These are phyloP conservation scores for Trichomonas gallinae DNA, from an alignment of 208 protist genomes.

Conservation along the genomic window DNA sequence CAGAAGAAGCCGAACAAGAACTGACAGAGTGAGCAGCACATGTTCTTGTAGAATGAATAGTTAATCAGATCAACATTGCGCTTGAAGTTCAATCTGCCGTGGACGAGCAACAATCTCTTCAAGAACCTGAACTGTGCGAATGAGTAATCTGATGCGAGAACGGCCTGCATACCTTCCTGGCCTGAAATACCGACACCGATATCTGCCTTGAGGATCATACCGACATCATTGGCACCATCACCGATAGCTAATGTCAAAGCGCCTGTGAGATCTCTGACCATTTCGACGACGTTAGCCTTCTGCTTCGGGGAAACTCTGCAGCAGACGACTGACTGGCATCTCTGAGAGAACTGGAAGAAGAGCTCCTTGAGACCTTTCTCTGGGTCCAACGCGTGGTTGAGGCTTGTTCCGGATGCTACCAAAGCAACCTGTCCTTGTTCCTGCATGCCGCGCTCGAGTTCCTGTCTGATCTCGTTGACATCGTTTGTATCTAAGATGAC, in stretches of 20 bases:
- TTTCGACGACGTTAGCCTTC: slow-evolving; percentile 29
- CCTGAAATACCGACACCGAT: slow-evolving; percentile 35
- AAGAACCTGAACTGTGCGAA: slow-evolving; percentile 76
- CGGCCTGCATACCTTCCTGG: slow-evolving; percentile 43
- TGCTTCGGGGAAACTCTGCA: slow-evolving; percentile 32
- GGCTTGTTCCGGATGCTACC: not conserved
- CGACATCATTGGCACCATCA: slow-evolving; percentile 48
- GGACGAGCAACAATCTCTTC: slow-evolving; percentile 68
- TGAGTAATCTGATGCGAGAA: slow-evolving; percentile 62
- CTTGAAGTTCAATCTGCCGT: slow-evolving; percentile 70
- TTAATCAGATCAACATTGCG: slow-evolving; percentile 72
- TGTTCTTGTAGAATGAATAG: slow-evolving; percentile 87
- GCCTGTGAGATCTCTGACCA: not conserved
- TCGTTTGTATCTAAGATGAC: not conserved
- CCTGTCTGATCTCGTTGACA: not conserved
- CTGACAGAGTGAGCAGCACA: slow-evolving; percentile 30
- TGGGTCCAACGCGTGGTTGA: not conserved
- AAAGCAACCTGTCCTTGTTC: not conserved
- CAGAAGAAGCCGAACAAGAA: slow-evolving; percentile 31
- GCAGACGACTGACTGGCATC: slow-evolving; percentile 29
- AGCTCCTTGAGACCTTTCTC: not conserved
- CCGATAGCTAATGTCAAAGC: slow-evolving; percentile 38
- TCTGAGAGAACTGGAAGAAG: not conserved
- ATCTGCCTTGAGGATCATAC: slow-evolving; percentile 41
- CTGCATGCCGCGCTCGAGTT: not conserved